These are phyloP conservation scores for Xylariaceae sp. DNA, from an alignment of 2,329 filamentous ascomycete genomes.

Conservation along the genomic window DNA sequence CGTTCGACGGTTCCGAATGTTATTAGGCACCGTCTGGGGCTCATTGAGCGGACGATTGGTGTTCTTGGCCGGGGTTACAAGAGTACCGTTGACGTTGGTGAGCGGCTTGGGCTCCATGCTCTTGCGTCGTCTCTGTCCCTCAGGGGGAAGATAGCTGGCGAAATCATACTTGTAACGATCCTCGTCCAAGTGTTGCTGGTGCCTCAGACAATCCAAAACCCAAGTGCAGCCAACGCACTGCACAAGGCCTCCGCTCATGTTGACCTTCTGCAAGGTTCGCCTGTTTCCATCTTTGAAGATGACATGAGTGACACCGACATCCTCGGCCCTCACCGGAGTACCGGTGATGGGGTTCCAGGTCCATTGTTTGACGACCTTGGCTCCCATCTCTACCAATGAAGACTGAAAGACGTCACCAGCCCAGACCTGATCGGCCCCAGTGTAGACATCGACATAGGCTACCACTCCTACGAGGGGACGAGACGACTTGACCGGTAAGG, in stretches of 20 bases:
- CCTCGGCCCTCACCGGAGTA: slow-evolving; percentile 41
- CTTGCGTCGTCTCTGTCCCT: slow-evolving; percentile 70
- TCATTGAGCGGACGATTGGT: slow-evolving; percentile 29
- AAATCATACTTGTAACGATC: slow-evolving; percentile 67
- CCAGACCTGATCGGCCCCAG: slow-evolving; percentile 59
- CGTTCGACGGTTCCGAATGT: slow-evolving; percentile 51
- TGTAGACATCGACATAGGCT: slow-evolving; percentile 81
- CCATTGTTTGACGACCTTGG: slow-evolving; percentile 74
- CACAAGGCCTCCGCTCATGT: slow-evolving; percentile 68
- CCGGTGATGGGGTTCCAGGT: slow-evolving; percentile 59
- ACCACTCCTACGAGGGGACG: slow-evolving; percentile 44
- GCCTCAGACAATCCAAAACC: slow-evolving; percentile 80
- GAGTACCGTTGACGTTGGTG: slow-evolving; percentile 64
- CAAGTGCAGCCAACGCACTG: slow-evolving; percentile 85
- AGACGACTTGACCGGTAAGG: no score
- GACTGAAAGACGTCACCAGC: slow-evolving; percentile 80
- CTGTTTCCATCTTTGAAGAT: slow-evolving; percentile 85
- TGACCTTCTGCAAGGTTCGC: slow-evolving; percentile 77
- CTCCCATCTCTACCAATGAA: slow-evolving; percentile 77
- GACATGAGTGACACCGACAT: slow-evolving; percentile 80
- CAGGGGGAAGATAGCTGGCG: slow-evolving; percentile 63
- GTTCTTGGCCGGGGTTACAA: slow-evolving; percentile 46
- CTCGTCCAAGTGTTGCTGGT: slow-evolving; percentile 76
- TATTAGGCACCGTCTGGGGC: slow-evolving; percentile 42
- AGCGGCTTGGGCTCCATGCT: slow-evolving; percentile 76